Conservation (phyloP, 2,329 filamentous ascomycete species). For the Aspergillus aculeatinus region DNA sequence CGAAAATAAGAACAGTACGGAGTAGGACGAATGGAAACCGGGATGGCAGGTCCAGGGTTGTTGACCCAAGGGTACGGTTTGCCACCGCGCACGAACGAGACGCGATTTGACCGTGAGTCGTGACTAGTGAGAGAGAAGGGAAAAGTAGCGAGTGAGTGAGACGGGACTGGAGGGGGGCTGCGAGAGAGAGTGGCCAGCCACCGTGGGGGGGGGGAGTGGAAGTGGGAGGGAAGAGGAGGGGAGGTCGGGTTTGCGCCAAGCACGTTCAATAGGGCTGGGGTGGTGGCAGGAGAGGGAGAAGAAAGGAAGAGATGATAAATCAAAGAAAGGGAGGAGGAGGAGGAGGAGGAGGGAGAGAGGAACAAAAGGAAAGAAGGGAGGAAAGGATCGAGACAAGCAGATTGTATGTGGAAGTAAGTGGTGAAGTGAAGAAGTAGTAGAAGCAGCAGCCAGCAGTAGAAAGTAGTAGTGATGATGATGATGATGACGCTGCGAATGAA, state of each 20-base stretch:
- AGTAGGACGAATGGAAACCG: slow-evolving; percentile 8
- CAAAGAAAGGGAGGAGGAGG: slow-evolving; percentile 2
- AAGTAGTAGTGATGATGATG: neutral
- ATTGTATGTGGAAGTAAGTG: slow-evolving; percentile 1
- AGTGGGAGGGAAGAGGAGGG: slow-evolving; percentile 4
- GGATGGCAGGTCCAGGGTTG: slow-evolving; percentile 17
- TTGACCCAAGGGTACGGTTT: slow-evolving; percentile 32
- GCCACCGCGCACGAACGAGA: slow-evolving; percentile 31
- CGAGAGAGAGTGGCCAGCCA: slow-evolving; percentile 19
- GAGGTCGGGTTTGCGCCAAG: neutral
- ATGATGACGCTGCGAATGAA: slow-evolving; percentile 1
- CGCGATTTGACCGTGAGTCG: slow-evolving; percentile 12
- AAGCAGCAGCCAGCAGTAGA: neutral
- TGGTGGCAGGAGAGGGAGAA: slow-evolving; percentile 3
- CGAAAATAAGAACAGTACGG: slow-evolving; percentile 5
- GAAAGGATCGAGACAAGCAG: slow-evolving; percentile 7
- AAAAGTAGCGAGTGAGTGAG: neutral
- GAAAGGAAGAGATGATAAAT: neutral
- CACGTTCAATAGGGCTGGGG: slow-evolving; percentile 3
- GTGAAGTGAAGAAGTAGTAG: neutral
- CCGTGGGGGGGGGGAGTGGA: neutral
- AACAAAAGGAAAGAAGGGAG: slow-evolving; percentile 9
- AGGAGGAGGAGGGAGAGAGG: neutral
- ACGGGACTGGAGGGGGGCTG: slow-evolving; percentile 17
- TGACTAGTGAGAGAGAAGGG: neutral